Evolutionary conservation across 2,329 filamentous ascomycete species (phyloP).

Genomic region (Penicillium freii): DNA sequence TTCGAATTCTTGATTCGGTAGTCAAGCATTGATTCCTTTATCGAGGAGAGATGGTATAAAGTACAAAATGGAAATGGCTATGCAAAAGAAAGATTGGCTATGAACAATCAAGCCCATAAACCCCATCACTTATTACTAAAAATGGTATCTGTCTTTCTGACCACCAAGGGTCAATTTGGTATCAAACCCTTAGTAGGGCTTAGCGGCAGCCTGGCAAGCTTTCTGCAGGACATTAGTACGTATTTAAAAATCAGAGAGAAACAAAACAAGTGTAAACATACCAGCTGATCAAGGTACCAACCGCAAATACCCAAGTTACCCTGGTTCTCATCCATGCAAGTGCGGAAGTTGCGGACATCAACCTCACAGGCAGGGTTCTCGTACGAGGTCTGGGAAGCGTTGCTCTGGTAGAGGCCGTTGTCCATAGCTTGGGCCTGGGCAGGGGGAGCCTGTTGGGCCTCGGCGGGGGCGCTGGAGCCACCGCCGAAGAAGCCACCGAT

Average conservation of each 20-base stretch:
- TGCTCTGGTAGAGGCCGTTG: constrained; percentile 46
- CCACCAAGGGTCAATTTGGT: constrained; percentile 5
- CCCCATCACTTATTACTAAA: constrained; percentile 10
- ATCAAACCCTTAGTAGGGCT: constrained; percentile 58
- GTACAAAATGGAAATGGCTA: constrained; percentile 24
- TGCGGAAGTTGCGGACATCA: constrained; percentile 82
- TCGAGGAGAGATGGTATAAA: constrained; percentile 27
- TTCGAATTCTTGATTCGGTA: constrained; percentile 8
- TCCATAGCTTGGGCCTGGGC: constrained; percentile 55
- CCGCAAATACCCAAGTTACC: constrained; percentile 95
- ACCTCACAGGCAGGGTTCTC: constrained; percentile 67
- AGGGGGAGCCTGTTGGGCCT: constrained; percentile 52
- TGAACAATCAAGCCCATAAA: constrained; percentile 5
- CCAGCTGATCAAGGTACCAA: constrained; percentile 96
- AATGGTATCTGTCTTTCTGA: constrained; percentile 11
- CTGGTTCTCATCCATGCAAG: constrained; percentile 92
- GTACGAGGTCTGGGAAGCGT: constrained; percentile 50
- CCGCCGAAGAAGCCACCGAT: constrained; percentile 88
- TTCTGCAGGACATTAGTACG: constrained; percentile 53
- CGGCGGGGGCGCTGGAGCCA: constrained; percentile 57
- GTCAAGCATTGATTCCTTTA: constrained; percentile 12
- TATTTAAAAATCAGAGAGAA: not conserved
- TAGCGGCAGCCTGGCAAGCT: constrained; percentile 77
- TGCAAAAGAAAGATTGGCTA: constrained; percentile 16
- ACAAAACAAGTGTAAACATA: constrained; percentile 28